Evolutionary conservation across 768 basidiomycete genomes (phyloP).

Genomic region (Clavulina sp.): DNA sequence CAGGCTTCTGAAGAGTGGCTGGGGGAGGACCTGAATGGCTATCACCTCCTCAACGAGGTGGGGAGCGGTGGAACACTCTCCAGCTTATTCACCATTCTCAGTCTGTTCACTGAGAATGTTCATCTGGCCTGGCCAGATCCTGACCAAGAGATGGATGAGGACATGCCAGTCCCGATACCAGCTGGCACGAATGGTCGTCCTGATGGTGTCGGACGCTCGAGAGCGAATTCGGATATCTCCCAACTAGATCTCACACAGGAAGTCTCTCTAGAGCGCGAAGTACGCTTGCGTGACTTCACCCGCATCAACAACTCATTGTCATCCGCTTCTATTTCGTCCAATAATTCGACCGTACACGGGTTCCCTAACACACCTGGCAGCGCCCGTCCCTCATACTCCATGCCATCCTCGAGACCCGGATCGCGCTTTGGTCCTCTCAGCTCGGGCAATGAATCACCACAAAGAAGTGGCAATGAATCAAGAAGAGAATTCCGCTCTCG

Average conservation of each 20-base stretch:
- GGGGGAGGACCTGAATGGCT: slow-evolving; percentile 82
- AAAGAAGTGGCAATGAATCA: too few relatives aligned
- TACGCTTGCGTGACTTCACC: not conserved
- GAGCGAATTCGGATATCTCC: slow-evolving; percentile 44
- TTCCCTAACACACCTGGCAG: not conserved
- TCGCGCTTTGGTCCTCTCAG: not conserved
- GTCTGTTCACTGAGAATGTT: slow-evolving; percentile 89
- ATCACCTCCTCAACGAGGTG: slow-evolving; percentile 92
- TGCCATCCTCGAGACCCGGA: not conserved
- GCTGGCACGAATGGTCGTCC: not conserved
- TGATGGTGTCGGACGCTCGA: not conserved
- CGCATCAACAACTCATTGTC: not conserved
- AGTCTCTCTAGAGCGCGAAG: not conserved
- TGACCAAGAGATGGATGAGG: slow-evolving; percentile 5
- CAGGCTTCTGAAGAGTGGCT: slow-evolving; percentile 36
- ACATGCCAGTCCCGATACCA: too few relatives aligned
- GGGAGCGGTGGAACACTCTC: slow-evolving; percentile 89
- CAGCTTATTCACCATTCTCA: slow-evolving; percentile 90
- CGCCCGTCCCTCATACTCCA: not conserved
- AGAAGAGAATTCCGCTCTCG: too few relatives aligned
- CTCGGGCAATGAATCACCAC: not conserved
- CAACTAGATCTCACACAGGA: slow-evolving; percentile 29
- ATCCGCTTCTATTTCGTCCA: too few relatives aligned
- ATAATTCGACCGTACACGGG: too few relatives aligned
- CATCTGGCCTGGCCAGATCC: slow-evolving; percentile 73